Evolutionary conservation across 805 yeast genomes (phyloP), one percentile per base, ranked within the genome.

Genomic region (Candida adriatica): DNA sequence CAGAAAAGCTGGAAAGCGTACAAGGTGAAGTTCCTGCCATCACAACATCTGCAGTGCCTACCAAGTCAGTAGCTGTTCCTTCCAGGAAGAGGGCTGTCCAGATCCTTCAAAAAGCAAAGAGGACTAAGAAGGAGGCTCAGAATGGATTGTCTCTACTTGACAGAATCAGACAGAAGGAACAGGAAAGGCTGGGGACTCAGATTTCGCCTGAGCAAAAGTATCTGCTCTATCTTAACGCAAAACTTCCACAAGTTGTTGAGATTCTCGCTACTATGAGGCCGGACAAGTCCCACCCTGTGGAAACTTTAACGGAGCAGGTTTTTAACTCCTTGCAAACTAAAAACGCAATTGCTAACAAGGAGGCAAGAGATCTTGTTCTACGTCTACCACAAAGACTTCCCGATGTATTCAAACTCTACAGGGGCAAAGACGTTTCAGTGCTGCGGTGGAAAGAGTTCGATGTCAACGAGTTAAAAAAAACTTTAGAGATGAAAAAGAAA

Each of bases 141-240:
- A 30, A 29, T 6, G 45, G 44, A 8, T 26, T 56, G 8, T 48
- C 64, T 1, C 41, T 68, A 6, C 37, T 66, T 9, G 66, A 68
- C 26, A 48, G 72, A 27, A 62, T 66, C 29, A 54, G 51, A 31
- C 34, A 45, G 26, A 64, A 59, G 41, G 70, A 68, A 34, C 42
- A 45, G 14, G 42, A 36, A 11, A 47, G 33, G 13, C 27, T 39
- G 6, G 35, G 33, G 2, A 37, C 38, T 13, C 24, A 31, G 6
- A 15, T 40, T 0, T 23, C 48, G 4, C 58, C 59, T 3, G 51
- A 55, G 18, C 37, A 37, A 10, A 48, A 46, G 24, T 45, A 53
- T 31, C 28, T 42, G 1, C 13, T 30, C 5, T 51, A 47, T 27
- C 35, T 61, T 8, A 43, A 38, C 13, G 51, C 55, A 17, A 61